A percentile compares a stretch with the other conserved stretches of the same genome.
Evolutionary conservation across 768 basidiomycete genomes (phyloP).

Genomic region (Podaxis rugospora): DNA sequence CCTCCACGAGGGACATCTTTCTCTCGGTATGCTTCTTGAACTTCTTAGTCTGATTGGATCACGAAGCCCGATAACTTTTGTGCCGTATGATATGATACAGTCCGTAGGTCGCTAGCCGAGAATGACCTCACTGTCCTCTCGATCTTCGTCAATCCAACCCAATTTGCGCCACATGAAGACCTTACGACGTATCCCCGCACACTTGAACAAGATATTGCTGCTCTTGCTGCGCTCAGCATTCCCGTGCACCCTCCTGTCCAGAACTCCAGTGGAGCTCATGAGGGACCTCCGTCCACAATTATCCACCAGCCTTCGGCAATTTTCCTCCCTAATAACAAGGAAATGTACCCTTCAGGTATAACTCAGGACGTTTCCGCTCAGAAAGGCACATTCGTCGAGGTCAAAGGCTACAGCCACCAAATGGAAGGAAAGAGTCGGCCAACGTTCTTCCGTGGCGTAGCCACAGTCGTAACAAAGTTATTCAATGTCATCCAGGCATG

Average conservation of each 20-base stretch:
- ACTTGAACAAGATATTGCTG: constrained; percentile 64
- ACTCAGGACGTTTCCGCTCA: constrained; percentile 69
- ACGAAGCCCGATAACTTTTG: neutral
- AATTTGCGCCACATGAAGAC: constrained; percentile 96
- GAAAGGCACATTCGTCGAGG: constrained; percentile 86
- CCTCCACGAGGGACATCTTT: constrained; percentile 88
- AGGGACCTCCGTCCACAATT: neutral
- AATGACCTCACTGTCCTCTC: constrained; percentile 90
- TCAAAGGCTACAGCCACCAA: constrained; percentile 85
- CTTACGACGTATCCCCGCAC: constrained; percentile 89
- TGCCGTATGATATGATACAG: constrained; percentile 37
- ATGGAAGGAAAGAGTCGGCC: constrained; percentile 91
- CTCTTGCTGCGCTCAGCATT: constrained; percentile 26
- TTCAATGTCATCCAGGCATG: constrained; percentile 88
- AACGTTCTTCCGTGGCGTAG: constrained; percentile 92
- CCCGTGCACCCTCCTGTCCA: constrained; percentile 20
- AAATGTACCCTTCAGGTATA: constrained; percentile 95
- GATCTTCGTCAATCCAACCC: constrained; percentile 97
- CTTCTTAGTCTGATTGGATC: neutral
- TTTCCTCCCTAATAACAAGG: constrained; percentile 72
- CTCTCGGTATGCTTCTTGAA: constrained; percentile 62
- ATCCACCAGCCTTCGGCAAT: constrained; percentile 56
- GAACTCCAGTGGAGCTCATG: neutral
- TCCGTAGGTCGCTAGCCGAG: constrained; percentile 65
- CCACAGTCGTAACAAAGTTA: constrained; percentile 91